These are phyloP conservation scores for Pseudozyma hubeiensis DNA, from an alignment of 1,284 basidiomycete species.

Conservation along the genomic window DNA sequence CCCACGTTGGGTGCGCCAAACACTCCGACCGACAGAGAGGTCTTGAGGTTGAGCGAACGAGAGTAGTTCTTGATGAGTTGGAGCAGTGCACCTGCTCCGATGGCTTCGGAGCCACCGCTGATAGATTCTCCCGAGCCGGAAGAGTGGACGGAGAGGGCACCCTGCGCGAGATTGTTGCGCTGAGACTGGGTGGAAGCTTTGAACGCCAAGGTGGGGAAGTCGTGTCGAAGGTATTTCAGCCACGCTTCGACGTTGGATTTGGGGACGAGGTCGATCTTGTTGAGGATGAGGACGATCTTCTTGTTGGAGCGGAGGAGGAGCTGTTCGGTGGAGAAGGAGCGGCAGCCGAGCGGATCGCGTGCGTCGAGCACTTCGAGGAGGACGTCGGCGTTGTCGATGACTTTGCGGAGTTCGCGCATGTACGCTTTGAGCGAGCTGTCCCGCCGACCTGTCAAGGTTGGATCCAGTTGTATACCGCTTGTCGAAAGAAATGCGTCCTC, in stretches of 20 bases:
- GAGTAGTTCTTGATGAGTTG: slow-evolving; percentile 90
- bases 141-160: slow-evolving; percentile 26
- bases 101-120: slow-evolving; percentile 68
- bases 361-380: slow-evolving; percentile 72
- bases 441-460: slow-evolving; percentile 42
- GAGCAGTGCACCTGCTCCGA: slow-evolving; percentile 76
- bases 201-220: slow-evolving; percentile 93
- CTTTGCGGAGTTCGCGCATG: slow-evolving; percentile 79
- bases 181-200: slow-evolving; percentile 85
- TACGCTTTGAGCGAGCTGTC: slow-evolving; percentile 69
- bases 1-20: slow-evolving; percentile 98
- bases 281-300: slow-evolving; percentile 58
- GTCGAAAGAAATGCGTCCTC: not conserved
- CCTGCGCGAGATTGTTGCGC: slow-evolving; percentile 74
- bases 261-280: slow-evolving; percentile 77
- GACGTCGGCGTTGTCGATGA: slow-evolving; percentile 92
- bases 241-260: slow-evolving; percentile 88
- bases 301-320: slow-evolving; percentile 60
- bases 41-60: slow-evolving; percentile 67
- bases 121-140: slow-evolving; percentile 14
- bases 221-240: slow-evolving; percentile 88
- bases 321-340: slow-evolving; percentile 59
- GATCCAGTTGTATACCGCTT: slow-evolving; percentile 19
- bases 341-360: slow-evolving; percentile 72
- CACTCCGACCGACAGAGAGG: slow-evolving; percentile 81